Evolutionary conservation across 352 stramenopile species (phyloP).

Genomic region (Phytophthora aleatoria): DNA sequence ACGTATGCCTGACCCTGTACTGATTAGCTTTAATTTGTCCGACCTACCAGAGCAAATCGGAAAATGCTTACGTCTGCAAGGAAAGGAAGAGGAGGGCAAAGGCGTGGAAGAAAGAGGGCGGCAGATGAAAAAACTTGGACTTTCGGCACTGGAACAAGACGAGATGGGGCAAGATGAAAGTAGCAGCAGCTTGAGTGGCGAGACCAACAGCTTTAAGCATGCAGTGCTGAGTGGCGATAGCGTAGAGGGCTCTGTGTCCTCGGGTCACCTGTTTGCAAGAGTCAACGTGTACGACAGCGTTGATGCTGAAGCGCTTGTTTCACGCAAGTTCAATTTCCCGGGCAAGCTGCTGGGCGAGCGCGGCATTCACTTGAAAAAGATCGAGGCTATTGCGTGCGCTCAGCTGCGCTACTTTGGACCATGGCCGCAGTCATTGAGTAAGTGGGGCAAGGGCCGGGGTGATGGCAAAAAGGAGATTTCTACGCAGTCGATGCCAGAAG

Average conservation of each 20-base stretch:
- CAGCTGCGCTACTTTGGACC: conserved; percentile 61
- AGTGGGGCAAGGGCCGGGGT: conserved; percentile 27
- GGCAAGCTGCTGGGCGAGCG: conserved; percentile 66
- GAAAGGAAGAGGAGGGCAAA: conserved; percentile 66
- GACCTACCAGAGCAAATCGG: conserved; percentile 74
- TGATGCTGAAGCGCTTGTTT: conserved; percentile 47
- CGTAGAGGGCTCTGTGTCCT: conserved; percentile 26
- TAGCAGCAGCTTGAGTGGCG: conserved; percentile 26
- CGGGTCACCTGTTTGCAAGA: conserved; percentile 33
- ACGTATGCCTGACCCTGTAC: neutral
- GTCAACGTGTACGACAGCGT: conserved; percentile 46
- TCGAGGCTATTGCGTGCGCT: conserved; percentile 56
- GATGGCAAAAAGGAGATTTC: conserved; percentile 17
- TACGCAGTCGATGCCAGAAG: conserved; percentile 27
- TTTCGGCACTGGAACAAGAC: conserved; percentile 45
- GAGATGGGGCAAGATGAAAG: conserved; percentile 25
- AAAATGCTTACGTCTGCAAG: conserved; percentile 65
- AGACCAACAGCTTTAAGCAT: conserved; percentile 32
- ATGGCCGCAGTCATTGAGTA: conserved; percentile 34
- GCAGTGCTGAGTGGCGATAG: conserved; percentile 29
- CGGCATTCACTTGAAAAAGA: conserved; percentile 68
- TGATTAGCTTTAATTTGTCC: neutral
- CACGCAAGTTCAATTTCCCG: conserved; percentile 67
- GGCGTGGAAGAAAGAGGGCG: conserved; percentile 54
- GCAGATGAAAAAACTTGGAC: conserved; percentile 66